phyloP scores from a whole-genome alignment of 306 rosid genomes.

The Cajanus cajan region DNA sequence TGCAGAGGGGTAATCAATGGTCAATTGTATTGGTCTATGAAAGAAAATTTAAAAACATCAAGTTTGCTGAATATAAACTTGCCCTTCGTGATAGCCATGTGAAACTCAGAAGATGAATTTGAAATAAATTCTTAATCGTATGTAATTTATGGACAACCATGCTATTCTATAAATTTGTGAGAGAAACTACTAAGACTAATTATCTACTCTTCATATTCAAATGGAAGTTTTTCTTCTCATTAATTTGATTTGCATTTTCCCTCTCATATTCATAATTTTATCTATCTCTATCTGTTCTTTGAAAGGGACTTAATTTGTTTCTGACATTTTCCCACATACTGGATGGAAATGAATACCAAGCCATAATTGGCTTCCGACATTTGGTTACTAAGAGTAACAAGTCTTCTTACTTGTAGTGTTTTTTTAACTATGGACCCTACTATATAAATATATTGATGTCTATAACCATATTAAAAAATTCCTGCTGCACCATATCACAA shows the following conservation, averaged over 20 bases:
- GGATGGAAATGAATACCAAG: slow-evolving; percentile 17
- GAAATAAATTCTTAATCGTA: not conserved
- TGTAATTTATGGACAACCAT: not conserved
- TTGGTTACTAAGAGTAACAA: slow-evolving; percentile 1
- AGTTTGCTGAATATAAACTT: slow-evolving; percentile 15
- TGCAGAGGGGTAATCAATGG: not conserved
- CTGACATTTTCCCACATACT: not conserved
- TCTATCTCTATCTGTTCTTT: slow-evolving; percentile 20
- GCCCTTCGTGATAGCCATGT: not conserved
- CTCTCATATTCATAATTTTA: not conserved
- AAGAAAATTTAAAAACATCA: not conserved
- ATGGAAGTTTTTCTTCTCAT: slow-evolving; percentile 4
- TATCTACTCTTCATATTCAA: not conserved
- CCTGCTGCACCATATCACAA: slow-evolving; percentile 7
- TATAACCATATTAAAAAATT: not conserved
- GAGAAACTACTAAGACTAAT: slow-evolving; percentile 1
- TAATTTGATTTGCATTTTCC: not conserved
- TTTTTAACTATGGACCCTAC: not conserved
- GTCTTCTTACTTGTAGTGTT: not conserved
- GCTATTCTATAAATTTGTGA: not conserved
- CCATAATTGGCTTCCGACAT: not conserved
- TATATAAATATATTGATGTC: slow-evolving; percentile 8
- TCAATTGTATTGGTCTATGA: not conserved
- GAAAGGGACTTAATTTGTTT: not conserved
- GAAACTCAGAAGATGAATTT: slow-evolving; percentile 15